Conservation (phyloP, 192 early-diverging fungal species). For the Phycomyces blakesleeanus region DNA sequence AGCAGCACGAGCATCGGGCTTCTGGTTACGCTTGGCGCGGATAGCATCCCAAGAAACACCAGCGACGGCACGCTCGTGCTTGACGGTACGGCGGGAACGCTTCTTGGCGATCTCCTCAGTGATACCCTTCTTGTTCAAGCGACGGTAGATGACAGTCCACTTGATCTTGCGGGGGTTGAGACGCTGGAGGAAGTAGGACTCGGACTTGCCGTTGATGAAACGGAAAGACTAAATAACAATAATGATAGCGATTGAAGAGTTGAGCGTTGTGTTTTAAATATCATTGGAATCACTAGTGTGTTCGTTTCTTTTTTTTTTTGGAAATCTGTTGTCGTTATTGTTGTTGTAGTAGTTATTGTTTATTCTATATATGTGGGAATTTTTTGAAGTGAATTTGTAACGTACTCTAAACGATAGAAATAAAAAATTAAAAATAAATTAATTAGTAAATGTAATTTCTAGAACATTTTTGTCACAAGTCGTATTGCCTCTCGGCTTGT, state of each 20-base stretch:
- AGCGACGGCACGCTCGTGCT: slow-evolving; percentile 92
- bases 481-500: too few species aligned
- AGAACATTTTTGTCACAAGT: too few species aligned
- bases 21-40: slow-evolving; percentile 94
- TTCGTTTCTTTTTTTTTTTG: too few species aligned
- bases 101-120: slow-evolving; percentile 94
- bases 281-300: too few species aligned
- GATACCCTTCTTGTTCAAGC: slow-evolving; percentile 97
- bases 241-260: background rate
- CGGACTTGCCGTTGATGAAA: slow-evolving; percentile 93
- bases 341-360: too few species aligned
- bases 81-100: slow-evolving; percentile 86
- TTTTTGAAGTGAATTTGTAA: too few species aligned
- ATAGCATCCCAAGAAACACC: slow-evolving; percentile 93
- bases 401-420: too few species aligned
- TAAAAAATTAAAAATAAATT: too few species aligned
- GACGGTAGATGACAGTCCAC: slow-evolving; percentile 96
- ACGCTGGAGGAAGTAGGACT: slow-evolving; percentile 94
- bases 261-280: too few species aligned
- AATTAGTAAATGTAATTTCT: too few species aligned
- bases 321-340: too few species aligned
- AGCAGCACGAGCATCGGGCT: slow-evolving; percentile 89
- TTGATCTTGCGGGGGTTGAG: slow-evolving; percentile 95
- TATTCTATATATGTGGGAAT: too few species aligned
- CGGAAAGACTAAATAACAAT: slow-evolving; percentile 69